phyloP scores from a whole-genome alignment of 441 rosid species.

The Bruguiera hainesii region DNA sequence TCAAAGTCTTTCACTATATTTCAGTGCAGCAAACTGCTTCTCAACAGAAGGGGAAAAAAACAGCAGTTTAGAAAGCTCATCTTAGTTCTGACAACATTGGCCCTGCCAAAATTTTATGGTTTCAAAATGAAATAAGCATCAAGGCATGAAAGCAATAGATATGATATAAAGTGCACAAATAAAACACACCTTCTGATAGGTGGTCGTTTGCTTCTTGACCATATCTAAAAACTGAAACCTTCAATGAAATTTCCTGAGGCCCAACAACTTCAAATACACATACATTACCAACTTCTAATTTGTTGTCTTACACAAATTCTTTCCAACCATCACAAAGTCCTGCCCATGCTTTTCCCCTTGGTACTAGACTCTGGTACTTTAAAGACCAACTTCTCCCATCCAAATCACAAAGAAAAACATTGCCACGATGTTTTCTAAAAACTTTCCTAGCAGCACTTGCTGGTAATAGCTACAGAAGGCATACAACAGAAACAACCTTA shows the following conservation, averaged over 20 bases:
- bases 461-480: slow-evolving; percentile 16
- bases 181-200: too few species aligned
- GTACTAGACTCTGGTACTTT: neutral
- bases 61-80: too few species aligned
- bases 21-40: too few species aligned
- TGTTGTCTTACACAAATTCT: slow-evolving; percentile 17
- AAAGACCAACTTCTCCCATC: slow-evolving; percentile 28
- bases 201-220: too few species aligned
- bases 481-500: neutral
- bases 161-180: neutral
- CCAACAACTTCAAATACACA: slow-evolving; percentile 28
- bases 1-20: too few species aligned
- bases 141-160: neutral
- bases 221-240: slow-evolving; percentile 12
- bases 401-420: neutral
- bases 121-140: too few species aligned
- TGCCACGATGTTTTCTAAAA: neutral
- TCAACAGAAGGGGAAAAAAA: too few species aligned
- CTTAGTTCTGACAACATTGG: too few species aligned
- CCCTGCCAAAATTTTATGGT: too few species aligned
- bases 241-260: neutral
- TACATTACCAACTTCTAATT: slow-evolving; percentile 27
- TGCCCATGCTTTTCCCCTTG: too few species aligned
- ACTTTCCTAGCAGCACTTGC: neutral
- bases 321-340: slow-evolving; percentile 19